Evolutionary conservation across 2,329 filamentous ascomycete species (phyloP).

Genomic region (Shiraia bambusicola): DNA sequence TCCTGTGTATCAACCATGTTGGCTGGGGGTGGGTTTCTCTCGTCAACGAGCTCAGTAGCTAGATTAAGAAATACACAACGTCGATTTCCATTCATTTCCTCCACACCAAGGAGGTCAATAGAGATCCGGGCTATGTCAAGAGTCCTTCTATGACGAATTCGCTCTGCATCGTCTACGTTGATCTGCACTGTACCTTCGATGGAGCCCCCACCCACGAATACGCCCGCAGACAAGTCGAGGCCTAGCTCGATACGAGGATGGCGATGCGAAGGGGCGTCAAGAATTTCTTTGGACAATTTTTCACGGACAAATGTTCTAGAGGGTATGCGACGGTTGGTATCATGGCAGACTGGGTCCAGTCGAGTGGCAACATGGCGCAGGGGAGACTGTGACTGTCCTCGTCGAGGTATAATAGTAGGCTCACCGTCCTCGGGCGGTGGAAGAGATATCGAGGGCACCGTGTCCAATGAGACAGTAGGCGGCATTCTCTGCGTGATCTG

Average conservation of each 20-base stretch:
- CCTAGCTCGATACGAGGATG: conserved; percentile 54
- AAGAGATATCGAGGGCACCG: conserved; percentile 20
- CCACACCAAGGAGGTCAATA: conserved; percentile 55
- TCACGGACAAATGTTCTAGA: conserved; percentile 54
- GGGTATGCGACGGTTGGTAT: conserved; percentile 46
- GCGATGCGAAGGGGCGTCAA: conserved; percentile 52
- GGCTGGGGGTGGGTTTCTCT: conserved; percentile 52
- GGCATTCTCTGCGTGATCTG: conserved; percentile 18
- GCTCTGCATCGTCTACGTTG: conserved; percentile 51
- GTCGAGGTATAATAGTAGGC: conserved; percentile 47
- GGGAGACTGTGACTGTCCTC: conserved; percentile 52
- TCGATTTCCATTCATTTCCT: conserved; percentile 52
- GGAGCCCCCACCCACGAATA: conserved; percentile 58
- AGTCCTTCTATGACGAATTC: conserved; percentile 46
- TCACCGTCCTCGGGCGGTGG: conserved; percentile 30
- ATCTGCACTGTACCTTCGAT: conserved; percentile 55
- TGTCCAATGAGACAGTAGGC: conserved; percentile 15
- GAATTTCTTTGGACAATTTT: conserved; percentile 50
- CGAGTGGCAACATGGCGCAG: conserved; percentile 47
- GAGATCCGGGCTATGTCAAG: conserved; percentile 53
- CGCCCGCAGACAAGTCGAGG: conserved; percentile 52
- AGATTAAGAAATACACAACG: conserved; percentile 54
- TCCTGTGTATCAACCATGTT: conserved; percentile 52
- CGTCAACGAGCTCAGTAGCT: conserved; percentile 54
- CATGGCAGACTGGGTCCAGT: conserved; percentile 47